Conservation (phyloP, 345 rosid genomes). For the Streptanthus diversifolius region DNA sequence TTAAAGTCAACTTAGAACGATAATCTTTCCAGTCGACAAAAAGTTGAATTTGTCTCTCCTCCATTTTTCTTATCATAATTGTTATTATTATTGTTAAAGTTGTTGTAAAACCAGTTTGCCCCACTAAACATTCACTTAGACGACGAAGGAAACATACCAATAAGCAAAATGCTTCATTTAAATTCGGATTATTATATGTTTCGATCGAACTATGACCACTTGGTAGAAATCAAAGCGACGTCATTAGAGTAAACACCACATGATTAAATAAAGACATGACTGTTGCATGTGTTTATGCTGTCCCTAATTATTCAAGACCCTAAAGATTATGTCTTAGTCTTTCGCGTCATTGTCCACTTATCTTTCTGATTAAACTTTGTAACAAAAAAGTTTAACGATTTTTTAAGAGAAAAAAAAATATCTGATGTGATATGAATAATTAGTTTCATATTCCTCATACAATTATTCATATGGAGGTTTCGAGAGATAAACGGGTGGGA, state of each 20-base stretch:
- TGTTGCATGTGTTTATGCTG: constrained; percentile 38
- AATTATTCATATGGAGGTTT: not conserved
- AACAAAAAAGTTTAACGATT: not conserved
- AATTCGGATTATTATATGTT: not conserved
- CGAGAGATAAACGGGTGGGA: constrained; percentile 14
- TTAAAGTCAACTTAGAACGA: constrained; percentile 19
- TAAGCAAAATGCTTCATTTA: not conserved
- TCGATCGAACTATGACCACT: constrained; percentile 16
- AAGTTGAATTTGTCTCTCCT: not conserved
- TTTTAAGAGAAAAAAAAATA: not conserved
- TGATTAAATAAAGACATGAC: constrained; percentile 26
- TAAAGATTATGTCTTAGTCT: constrained; percentile 30
- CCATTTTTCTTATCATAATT: constrained; percentile 9
- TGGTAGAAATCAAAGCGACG: constrained; percentile 13
- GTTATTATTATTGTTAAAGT: not conserved
- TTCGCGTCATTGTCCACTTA: constrained; percentile 32
- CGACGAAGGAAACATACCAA: not conserved
- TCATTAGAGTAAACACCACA: constrained; percentile 30
- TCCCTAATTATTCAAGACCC: constrained; percentile 31
- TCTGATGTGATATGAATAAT: constrained; percentile 14
- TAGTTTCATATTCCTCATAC: constrained; percentile 10
- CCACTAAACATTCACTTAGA: not conserved
- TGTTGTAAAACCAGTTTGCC: not conserved
- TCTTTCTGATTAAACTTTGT: constrained; percentile 14
- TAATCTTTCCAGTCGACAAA: constrained; percentile 18